These are phyloP conservation scores for Centrapalus pauciflorus DNA, from an alignment of 129 eudicot species.

Conservation along the genomic window DNA sequence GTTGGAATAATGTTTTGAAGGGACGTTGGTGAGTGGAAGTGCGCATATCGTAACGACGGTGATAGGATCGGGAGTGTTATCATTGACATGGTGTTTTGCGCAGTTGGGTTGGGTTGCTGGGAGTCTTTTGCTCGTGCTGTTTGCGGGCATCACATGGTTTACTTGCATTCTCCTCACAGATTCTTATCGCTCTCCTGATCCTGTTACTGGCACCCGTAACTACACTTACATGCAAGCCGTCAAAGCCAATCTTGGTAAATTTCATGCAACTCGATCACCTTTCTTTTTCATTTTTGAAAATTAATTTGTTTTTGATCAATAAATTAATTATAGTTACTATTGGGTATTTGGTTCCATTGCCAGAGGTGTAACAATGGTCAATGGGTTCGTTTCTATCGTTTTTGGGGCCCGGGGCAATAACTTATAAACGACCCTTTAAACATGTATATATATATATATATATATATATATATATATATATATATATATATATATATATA, in stretches of 20 bases:
- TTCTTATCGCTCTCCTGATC: conserved; percentile 58
- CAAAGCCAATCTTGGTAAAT: conserved; percentile 56
- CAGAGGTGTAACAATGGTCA: not conserved
- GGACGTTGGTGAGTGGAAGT: conserved; percentile 60
- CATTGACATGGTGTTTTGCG: conserved; percentile 77
- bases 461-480: too few relatives aligned
- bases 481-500: too few relatives aligned
- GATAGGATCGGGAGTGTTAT: conserved; percentile 79
- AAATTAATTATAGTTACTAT: too few relatives aligned
- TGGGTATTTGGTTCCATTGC: too few relatives aligned
- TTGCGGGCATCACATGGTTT: conserved; percentile 64
- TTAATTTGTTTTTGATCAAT: not conserved
- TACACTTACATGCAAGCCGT: conserved; percentile 77
- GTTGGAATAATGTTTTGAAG: conserved; percentile 20
- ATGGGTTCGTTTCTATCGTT: too few relatives aligned
- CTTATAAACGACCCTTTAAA: too few relatives aligned
- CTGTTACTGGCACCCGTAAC: conserved; percentile 52
- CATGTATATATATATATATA: too few relatives aligned
- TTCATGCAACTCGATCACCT: not conserved
- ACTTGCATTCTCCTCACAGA: conserved; percentile 62
- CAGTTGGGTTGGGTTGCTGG: conserved; percentile 82
- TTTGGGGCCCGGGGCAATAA: too few relatives aligned
- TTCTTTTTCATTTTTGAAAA: too few relatives aligned
- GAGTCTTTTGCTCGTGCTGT: conserved; percentile 34
- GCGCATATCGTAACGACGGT: conserved; percentile 77